These are phyloP conservation scores for Leucoagaricus sp. DNA, from an alignment of 1,284 basidiomycete genomes.

Conservation along the genomic window DNA sequence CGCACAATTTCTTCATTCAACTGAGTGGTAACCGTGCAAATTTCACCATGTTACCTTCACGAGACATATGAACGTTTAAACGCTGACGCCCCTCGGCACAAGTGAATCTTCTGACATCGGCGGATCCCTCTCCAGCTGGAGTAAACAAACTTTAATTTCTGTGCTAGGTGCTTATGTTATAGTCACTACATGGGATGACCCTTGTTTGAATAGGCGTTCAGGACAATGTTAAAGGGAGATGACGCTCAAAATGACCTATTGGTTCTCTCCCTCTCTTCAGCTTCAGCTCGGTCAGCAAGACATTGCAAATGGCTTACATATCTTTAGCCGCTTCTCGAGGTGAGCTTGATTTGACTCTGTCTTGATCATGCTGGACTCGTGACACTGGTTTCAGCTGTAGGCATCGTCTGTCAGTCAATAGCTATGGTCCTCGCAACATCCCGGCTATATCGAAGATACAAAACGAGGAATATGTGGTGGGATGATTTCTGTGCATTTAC, in stretches of 20 bases:
- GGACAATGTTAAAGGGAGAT: background rate
- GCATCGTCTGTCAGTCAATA: background rate
- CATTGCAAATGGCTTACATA: background rate
- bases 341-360: background rate
- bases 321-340: background rate
- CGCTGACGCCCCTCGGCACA: too few species aligned
- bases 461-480: constrained; percentile 10
- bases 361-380: background rate
- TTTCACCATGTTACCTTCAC: background rate
- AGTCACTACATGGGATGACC: constrained; percentile 1
- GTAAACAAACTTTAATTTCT: constrained; percentile 6
- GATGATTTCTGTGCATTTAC: constrained; percentile 8
- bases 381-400: background rate
- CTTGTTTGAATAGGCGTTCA: constrained; percentile 4
- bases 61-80: too few species aligned
- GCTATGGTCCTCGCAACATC: background rate
- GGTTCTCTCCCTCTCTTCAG: background rate
- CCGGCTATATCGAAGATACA: constrained; percentile 3
- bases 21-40: background rate
- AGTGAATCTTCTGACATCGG: constrained; percentile 2
- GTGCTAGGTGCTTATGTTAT: constrained; percentile 1
- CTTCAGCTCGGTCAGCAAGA: too few species aligned
- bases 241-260: background rate
- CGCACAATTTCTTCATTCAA: background rate
- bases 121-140: background rate